Percentiles rank a stretch among this genome's conserved stretches.
Evolutionary conservation across 352 stramenopile genomes (phyloP).

Genomic region (Globisporangium parvum): DNA sequence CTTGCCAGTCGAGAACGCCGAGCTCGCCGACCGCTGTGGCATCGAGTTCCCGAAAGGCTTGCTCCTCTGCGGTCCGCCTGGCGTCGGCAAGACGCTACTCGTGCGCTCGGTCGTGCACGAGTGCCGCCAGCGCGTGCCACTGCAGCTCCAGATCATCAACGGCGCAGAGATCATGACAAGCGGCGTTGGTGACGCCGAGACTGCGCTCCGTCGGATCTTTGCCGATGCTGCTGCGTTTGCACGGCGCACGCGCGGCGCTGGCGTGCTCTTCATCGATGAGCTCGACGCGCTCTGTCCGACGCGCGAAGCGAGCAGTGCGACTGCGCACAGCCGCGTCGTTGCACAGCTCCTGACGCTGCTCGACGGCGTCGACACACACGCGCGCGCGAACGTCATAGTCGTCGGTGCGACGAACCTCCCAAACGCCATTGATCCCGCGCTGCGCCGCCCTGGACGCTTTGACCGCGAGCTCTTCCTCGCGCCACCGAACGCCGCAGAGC

Average conservation of each 20-base stretch:
- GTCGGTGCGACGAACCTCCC: conserved; percentile 93
- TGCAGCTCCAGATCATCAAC: conserved; percentile 72
- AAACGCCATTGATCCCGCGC: conserved; percentile 86
- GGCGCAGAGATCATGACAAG: conserved; percentile 77
- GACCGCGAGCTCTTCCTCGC: conserved; percentile 72
- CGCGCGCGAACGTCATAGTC: conserved; percentile 89
- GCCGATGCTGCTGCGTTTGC: conserved; percentile 25
- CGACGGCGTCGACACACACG: conserved; percentile 80
- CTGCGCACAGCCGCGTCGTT: conserved; percentile 79
- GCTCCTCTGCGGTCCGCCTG: conserved; percentile 66
- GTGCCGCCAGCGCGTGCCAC: conserved; percentile 35
- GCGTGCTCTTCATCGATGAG: conserved; percentile 95
- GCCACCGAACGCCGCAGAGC: conserved; percentile 30
- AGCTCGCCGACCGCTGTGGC: conserved; percentile 20
- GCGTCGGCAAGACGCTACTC: conserved; percentile 78
- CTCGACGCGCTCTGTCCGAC: conserved; percentile 94
- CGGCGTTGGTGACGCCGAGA: conserved; percentile 63
- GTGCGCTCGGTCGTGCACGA: conserved; percentile 61
- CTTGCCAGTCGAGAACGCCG: conserved; percentile 34
- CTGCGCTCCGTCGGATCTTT: conserved; percentile 58
- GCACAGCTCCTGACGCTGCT: conserved; percentile 94
- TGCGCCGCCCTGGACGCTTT: conserved; percentile 74
- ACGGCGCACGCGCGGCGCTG: conserved; percentile 22
- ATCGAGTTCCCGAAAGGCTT: conserved; percentile 71
- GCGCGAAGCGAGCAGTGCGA: conserved; percentile 54